Base-by-base conservation (phyloP, 257 asterid species). In the Voacanga thouarsii region DNA sequence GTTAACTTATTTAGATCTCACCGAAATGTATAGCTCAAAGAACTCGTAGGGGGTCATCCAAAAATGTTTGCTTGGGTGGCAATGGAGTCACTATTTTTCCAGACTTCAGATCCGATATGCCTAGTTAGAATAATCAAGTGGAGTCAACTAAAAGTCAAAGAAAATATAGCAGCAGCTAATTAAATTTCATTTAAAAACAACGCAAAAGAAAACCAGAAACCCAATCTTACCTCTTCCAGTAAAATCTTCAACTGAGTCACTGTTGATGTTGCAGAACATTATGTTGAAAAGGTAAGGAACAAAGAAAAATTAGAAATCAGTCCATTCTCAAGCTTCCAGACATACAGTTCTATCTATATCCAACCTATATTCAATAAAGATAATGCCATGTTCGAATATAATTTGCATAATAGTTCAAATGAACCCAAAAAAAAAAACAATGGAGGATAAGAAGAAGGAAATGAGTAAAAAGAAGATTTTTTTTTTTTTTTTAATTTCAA, bases 1-100 rank as follows among this genome's bases (percentile, higher is more conserved):
- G 76, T 45, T 56, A 9, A n/a, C n/a, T n/a, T n/a, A n/a, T 74
- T 56, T 39, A 41, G 45, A 68, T 77, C 71, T 72, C 88, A 93
- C 98, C 97, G 87, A 95, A 95, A 43, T 98, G 99, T 77, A 95
- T 89, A 77, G 99, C 99, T 79, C 99, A 92, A 81, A 95, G 96
- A 73, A 95, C 98, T 66, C 99, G 89, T 60, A 95, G 89, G 14
- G 98, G 98, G 74, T 95, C 99, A 82, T 95, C 99, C 84, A 95
- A 83, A 87, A 95, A 95, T 47, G 99, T 95, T 83, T 93, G 91
- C 83, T 91, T 95, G 76, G 98, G 96, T 79, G 97, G 94, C 80
- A 92, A 85, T 49, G 99, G 99, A 76, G 99, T 95, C 63, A 93
- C 93, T 83, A 93, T 93, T 85, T 84, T 93, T 65, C 97, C 99